Base-by-base conservation (phyloP, 1,284 basidiomycete genomes). In the Trichosporon asahii region DNA sequence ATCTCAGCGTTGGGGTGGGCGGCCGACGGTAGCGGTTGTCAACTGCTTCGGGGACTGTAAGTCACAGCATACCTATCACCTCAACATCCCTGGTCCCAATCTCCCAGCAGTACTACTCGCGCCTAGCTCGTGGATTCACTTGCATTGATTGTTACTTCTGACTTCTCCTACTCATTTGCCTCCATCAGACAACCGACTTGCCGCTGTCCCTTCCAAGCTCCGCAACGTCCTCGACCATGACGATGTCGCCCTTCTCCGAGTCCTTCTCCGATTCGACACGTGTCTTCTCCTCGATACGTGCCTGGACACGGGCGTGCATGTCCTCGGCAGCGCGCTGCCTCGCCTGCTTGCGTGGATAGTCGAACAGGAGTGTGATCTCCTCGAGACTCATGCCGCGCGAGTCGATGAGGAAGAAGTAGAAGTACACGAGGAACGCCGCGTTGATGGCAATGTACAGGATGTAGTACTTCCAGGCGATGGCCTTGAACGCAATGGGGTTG, bases 261-360 rank as follows among this genome's bases (percentile, higher is more conserved):
- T 21, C 29, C 57, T 31, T 31, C 27, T 61, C 57, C 7, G 29
- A 11, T 8, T 31, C 57, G 15, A 27, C 27, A 0, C 27, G 15
- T 1, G 29, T 18, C 57, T 61, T 61, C 57, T 31, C 57, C 15
- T 29, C 57, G 6, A 14, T 21, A 2, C 57, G 12, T 18, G 57
- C 29, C 27, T 18, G 18, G 31, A 69, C 68, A 15, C 68, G 68
- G 31, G 29, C 40, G 60, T 67, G 61, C 69, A 70, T 70, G 25
- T 66, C 69, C 25, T 70, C 69, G 44, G 65, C 23, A 6, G 69
- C 69, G 25, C 61, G 65, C 49, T 70, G 65, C 18, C 74, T 57
- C 5, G 72, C 74, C n/a, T 69, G 70, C 55, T 70, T 70, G 27
- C 63, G 65, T 1, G 71, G 72, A 33, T 68, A 70, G 66, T 71